Conservation (phyloP, 1,284 basidiomycete genomes). For the Pascua sp. region DNA sequence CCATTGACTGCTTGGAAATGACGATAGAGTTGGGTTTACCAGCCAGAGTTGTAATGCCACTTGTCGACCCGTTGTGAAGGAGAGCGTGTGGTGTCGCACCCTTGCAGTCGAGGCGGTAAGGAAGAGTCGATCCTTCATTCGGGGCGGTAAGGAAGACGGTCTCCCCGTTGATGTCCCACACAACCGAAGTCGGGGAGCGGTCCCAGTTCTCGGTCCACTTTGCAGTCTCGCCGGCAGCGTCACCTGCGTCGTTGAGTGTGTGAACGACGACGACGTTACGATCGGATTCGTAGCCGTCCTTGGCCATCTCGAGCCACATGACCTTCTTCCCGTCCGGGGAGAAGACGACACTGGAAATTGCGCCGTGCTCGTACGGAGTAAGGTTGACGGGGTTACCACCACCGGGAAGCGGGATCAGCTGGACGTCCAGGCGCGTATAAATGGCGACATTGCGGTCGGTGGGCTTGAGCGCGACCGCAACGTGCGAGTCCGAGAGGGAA, state of each 20-base stretch:
- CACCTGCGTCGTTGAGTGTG: slow-evolving; percentile 52
- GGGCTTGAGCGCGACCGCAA: slow-evolving; percentile 80
- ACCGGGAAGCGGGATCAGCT: slow-evolving; percentile 43
- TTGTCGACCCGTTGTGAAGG: slow-evolving; percentile 32
- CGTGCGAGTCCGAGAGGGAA: slow-evolving; percentile 58
- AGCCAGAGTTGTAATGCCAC: slow-evolving; percentile 13
- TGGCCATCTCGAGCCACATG: slow-evolving; percentile 77
- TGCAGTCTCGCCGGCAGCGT: slow-evolving; percentile 28
- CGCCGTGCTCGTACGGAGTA: slow-evolving; percentile 77
- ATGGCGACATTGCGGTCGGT: slow-evolving; percentile 64
- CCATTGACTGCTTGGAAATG: slow-evolving; percentile 23
- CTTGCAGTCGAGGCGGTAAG: slow-evolving; percentile 38
- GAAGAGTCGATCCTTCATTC: slow-evolving; percentile 58
- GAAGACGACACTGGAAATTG: slow-evolving; percentile 67
- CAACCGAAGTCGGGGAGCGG: slow-evolving; percentile 62
- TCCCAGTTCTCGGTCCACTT: slow-evolving; percentile 72
- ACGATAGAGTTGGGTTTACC: slow-evolving; percentile 14
- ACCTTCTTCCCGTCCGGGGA: slow-evolving; percentile 64
- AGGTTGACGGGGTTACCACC: slow-evolving; percentile 45
- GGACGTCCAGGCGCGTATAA: slow-evolving; percentile 51
- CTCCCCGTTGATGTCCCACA: slow-evolving; percentile 69
- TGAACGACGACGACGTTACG: slow-evolving; percentile 68
- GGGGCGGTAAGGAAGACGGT: slow-evolving; percentile 71
- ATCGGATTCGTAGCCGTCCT: slow-evolving; percentile 78
- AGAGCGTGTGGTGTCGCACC: slow-evolving; percentile 38